Evolutionary conservation across 75 land plant species (phyloP), one percentile per base, ranked within the genome.

Genomic region (Larix kaempferi): DNA sequence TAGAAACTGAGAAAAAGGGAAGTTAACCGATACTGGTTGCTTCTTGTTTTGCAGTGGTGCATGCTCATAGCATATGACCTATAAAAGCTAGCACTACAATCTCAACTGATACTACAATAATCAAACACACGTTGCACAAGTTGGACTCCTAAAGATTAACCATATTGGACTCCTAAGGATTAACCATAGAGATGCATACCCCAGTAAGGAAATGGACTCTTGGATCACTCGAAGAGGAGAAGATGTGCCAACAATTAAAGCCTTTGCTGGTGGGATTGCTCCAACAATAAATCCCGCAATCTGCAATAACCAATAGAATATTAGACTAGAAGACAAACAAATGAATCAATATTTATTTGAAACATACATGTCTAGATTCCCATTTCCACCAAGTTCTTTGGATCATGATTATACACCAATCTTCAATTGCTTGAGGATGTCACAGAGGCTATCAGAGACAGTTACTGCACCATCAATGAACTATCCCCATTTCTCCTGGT

Each of bases 211-310:
- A 33, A 91, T 27, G 13, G 87, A 83, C 67, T 91, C 91, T 64
- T 87, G 82, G 21, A 93, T 63, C 22, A 93, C 87, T 26, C 85
- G 77, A 61, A 93, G 77, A 16, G 93, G 93, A 23, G 96, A 91
- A 63, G 11, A 41, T 22, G 80, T 78, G 15, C 95, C 98, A 71
- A 90, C 77, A 22, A 91, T 59, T 15, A 91, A 78, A 44, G 79
- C 76, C 77, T 79, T 93, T 33, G 91, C 76, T 81, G 84, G 81
- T 23, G 84, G 79, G 5, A 83, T 63, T 57, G 86, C 82, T n/a
- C 98, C 98, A 77, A 95, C 80, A 19, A 92, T 41, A 59, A 94
- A 79, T 56, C 95, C 97, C 19, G 82, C 26, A 57, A 90, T 84
- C 98, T 94, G 82, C 63, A 78, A 59, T 19, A 71, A 44, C 19